Conservation (phyloP, 1,284 basidiomycete species). For the Cryptococcus maquisensis region DNA sequence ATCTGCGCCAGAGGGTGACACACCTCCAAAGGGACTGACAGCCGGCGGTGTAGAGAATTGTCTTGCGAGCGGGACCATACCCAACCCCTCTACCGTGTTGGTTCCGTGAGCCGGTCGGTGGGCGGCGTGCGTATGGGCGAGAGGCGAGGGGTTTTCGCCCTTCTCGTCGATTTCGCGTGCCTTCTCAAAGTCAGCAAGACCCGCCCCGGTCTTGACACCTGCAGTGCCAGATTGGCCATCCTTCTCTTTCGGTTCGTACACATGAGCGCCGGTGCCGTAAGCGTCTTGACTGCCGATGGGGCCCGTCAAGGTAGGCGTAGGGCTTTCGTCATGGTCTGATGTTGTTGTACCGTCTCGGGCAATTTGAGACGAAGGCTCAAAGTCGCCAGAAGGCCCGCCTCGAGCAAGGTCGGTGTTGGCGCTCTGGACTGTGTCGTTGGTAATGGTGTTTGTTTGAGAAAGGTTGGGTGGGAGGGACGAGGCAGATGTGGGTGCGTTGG, state of each 20-base stretch:
- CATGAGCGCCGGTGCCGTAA: background rate
- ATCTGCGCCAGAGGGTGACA: slow-evolving; percentile 33
- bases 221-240: slow-evolving; percentile 17
- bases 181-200: slow-evolving; percentile 5
- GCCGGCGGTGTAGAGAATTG: slow-evolving; percentile 28
- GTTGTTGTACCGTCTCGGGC: background rate
- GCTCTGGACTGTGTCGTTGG: too few species aligned
- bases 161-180: background rate
- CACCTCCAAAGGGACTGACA: slow-evolving; percentile 38
- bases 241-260: slow-evolving; percentile 10
- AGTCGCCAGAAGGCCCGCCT: background rate
- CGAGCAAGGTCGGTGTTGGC: background rate
- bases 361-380: too few species aligned
- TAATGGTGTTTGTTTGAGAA: too few species aligned
- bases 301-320: slow-evolving; percentile 19
- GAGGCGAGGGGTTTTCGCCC: background rate
- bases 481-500: background rate
- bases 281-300: background rate
- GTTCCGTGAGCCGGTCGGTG: slow-evolving; percentile 4
- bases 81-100: slow-evolving; percentile 12
- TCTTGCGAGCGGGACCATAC: slow-evolving; percentile 28
- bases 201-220: slow-evolving; percentile 12
- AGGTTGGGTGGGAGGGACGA: too few species aligned
- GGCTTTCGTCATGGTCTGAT: slow-evolving; percentile 10
- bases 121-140: slow-evolving; percentile 1